Percentiles rank a stretch among this genome's conserved stretches.
Conservation (phyloP, 306 rosid species). For the Gynostemma pentaphyllum region DNA sequence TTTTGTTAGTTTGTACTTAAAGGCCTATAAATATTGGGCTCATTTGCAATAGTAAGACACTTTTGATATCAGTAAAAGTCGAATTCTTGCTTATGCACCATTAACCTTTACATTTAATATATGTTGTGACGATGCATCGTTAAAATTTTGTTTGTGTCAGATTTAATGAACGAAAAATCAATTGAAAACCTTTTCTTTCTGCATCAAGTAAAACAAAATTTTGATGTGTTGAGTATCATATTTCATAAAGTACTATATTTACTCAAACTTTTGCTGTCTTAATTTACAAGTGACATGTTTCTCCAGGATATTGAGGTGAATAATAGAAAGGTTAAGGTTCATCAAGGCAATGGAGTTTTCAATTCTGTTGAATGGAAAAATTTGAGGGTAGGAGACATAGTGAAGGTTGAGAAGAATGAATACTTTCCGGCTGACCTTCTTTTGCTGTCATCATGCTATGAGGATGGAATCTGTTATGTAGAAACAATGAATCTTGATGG, state of each 20-base stretch:
- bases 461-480: constrained; percentile 86
- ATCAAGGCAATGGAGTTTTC: constrained; percentile 42
- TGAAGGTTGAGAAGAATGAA: constrained; percentile 68
- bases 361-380: constrained; percentile 61
- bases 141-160: background rate
- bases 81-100: no score
- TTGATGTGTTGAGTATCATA: no score
- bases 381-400: constrained; percentile 87
- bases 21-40: no score
- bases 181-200: background rate
- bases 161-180: background rate
- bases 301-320: constrained; percentile 80
- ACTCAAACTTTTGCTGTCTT: background rate
- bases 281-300: constrained; percentile 1
- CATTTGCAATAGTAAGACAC: no score
- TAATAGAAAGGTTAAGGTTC: constrained; percentile 64
- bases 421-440: constrained; percentile 91
- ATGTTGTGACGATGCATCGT: background rate
- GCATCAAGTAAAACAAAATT: no score
- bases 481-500: constrained; percentile 99
- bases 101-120: background rate
- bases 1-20: no score
- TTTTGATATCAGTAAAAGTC: no score
- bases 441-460: constrained; percentile 80
- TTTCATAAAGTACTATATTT: background rate